A percentile compares a stretch with the other conserved stretches of the same genome.
phyloP scores from a whole-genome alignment of 805 yeast genomes.

The Pichia occidentalis region DNA sequence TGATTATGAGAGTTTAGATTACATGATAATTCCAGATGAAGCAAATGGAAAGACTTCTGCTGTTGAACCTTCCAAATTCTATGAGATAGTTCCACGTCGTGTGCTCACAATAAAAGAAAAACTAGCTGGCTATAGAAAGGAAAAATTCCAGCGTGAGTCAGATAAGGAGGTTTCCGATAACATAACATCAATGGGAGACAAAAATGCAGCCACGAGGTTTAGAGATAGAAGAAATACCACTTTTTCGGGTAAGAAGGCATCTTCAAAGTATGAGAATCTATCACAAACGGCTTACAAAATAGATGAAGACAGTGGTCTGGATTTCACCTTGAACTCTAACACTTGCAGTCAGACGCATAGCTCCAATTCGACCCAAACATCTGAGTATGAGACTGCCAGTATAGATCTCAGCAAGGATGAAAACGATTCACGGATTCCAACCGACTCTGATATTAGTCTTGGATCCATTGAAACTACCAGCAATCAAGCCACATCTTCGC shows the following conservation, averaged over 20 bases:
- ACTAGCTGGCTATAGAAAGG: conserved; percentile 27
- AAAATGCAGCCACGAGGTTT: neutral
- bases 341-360: too few species aligned
- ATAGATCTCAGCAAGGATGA: too few species aligned
- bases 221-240: conserved; percentile 8
- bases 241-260: neutral
- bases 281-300: too few species aligned
- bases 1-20: conserved; percentile 17
- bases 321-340: too few species aligned
- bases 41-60: neutral
- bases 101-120: conserved; percentile 28
- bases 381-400: too few species aligned
- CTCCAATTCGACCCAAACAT: too few species aligned
- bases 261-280: too few species aligned
- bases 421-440: too few species aligned
- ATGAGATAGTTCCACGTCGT: conserved; percentile 19
- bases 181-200: neutral
- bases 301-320: too few species aligned
- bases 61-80: conserved; percentile 20
- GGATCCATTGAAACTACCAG: too few species aligned
- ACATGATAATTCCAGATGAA: conserved; percentile 19
- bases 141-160: conserved; percentile 21
- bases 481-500: too few species aligned
- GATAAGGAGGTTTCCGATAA: neutral
- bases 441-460: too few species aligned